Base-by-base conservation (phyloP, 306 rosid genomes). In the Neltuma alba region DNA sequence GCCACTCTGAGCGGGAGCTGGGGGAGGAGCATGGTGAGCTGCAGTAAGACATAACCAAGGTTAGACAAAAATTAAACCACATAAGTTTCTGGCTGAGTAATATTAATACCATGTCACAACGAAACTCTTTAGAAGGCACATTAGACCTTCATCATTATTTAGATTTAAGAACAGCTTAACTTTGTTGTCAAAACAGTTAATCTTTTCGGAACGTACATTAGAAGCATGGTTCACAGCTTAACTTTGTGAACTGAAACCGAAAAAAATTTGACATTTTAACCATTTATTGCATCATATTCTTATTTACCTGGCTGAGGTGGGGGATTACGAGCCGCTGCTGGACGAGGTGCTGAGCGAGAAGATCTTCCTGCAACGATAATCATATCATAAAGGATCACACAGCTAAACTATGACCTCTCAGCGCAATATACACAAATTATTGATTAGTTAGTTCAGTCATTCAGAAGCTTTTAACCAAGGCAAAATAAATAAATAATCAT, bases 21-120 rank as follows among this genome's bases (percentile, higher is more conserved):
- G 98, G 30, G 98, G 90, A 83, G 97, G 93, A 82, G 97, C 90
- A 69, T 37, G 88, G 78, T 65, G 25, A 63, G 67, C 97, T 94
- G 88, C 82, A 81, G 47, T 40, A 80, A 74, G 62, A 78, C 25
- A 71, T 15, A 40, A 1, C 15, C 34, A 48, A 3, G 14, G 44
- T 67, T 23, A 64, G 76, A 72, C 42, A 27, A 48, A 57, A 36
- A 57, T 11, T 2, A 47, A 3, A 30, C 15, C 6, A 23, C 0
- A 14, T 10, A 27, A 21, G 37, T 65, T 31, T 61, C 40, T 15
- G 2, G 6, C 31, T 7, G 3, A 44, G 48, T 12, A 3, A 44
- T 0, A 12, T 44, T 44, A 37, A 37, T 4, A 37, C 8, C 6
- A 1, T 44, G 18, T 13, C 12, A 20, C 37, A 1, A 48, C n/a